Percentiles rank a stretch among this genome's conserved stretches.
These are phyloP conservation scores for Neofusicoccum sp. DNA, from an alignment of 2,329 filamentous ascomycete species.

Conservation along the genomic window DNA sequence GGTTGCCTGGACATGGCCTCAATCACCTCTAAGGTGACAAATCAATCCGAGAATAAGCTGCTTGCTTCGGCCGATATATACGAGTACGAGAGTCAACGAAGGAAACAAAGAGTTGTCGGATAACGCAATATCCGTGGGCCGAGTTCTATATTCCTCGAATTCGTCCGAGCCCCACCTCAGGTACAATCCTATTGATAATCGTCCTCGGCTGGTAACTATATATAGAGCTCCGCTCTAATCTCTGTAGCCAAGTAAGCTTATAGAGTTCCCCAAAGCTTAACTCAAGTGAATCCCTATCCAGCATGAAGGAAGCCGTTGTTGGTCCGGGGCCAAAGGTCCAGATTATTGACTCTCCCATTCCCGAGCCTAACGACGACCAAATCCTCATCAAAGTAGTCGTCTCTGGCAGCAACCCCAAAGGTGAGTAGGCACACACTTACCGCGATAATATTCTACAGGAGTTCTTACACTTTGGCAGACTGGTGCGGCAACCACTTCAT, in stretches of 20 bases:
- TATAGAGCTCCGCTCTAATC: too few species aligned
- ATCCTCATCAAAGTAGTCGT: constrained; percentile 26
- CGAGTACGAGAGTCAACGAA: not conserved
- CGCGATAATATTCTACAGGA: too few species aligned
- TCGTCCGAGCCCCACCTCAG: not conserved
- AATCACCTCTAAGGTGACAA: too few species aligned
- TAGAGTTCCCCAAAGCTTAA: not conserved
- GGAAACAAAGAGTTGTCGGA: not conserved
- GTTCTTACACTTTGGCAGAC: too few species aligned
- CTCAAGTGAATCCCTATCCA: not conserved
- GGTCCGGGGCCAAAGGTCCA: constrained; percentile 31
- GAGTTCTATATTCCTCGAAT: not conserved
- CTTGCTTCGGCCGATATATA: too few species aligned
- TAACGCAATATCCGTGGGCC: not conserved
- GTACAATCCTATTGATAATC: not conserved
- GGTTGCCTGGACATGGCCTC: too few species aligned
- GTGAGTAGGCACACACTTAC: constrained; percentile 21
- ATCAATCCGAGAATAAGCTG: too few species aligned
- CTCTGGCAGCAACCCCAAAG: constrained; percentile 26
- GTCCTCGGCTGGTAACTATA: not conserved
- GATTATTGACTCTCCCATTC: constrained; percentile 41
- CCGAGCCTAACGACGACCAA: constrained; percentile 33
- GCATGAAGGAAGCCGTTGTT: constrained; percentile 35
- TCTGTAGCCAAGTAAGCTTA: too few species aligned
- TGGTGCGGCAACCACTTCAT: constrained; percentile 1